These are phyloP conservation scores for Kokia cookei DNA, from an alignment of 441 rosid species.

Conservation along the genomic window DNA sequence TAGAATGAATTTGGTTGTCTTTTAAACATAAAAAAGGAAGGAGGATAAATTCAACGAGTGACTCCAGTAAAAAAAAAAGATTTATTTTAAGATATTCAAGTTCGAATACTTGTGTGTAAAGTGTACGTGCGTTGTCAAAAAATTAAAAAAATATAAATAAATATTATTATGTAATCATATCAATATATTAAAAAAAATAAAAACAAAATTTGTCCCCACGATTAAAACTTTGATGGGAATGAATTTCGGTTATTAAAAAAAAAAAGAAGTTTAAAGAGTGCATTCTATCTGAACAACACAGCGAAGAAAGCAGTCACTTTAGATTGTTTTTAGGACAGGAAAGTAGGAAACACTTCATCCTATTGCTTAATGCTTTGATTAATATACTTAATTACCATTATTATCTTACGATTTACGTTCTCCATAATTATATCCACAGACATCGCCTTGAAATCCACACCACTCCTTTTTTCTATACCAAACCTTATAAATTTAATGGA, in stretches of 20 bases:
- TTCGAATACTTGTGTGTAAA: no score
- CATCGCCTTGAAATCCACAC: not conserved
- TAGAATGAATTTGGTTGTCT: no score
- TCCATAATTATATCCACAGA: not conserved
- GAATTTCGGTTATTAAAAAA: not conserved
- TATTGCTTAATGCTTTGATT: not conserved
- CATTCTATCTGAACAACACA: not conserved
- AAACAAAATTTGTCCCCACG: not conserved
- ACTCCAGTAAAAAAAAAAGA: no score
- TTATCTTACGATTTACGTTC: slow-evolving; percentile 8
- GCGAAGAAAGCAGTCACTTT: slow-evolving; percentile 7
- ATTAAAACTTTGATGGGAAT: not conserved
- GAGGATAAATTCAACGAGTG: not conserved
- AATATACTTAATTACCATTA: slow-evolving; percentile 7
- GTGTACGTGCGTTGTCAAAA: no score
- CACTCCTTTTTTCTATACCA: no score
- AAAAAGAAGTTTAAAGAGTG: not conserved
- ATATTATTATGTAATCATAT: no score
- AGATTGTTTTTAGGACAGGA: no score
- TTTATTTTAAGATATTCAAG: no score
- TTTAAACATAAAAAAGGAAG: not conserved
- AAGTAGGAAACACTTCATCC: not conserved
- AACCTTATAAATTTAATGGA: no score
- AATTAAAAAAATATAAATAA: no score
- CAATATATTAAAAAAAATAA: no score